phyloP scores from a whole-genome alignment of 1,284 basidiomycete genomes.

The Cutaneotrichosporon sp. region DNA sequence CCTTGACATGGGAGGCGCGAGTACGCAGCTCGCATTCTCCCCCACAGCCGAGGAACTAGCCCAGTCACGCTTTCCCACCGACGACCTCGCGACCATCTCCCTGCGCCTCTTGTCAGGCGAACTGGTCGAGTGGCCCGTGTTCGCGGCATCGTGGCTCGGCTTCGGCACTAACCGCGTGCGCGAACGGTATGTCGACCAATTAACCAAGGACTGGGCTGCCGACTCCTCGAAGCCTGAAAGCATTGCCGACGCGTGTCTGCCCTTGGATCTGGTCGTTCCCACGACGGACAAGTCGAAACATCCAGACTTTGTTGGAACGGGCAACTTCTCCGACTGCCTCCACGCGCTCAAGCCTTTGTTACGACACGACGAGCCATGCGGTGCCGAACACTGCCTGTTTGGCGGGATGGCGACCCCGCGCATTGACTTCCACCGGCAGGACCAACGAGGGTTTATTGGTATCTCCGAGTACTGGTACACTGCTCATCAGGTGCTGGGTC shows the following conservation, averaged over 20 bases:
- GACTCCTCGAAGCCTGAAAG: not conserved
- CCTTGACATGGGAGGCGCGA: conserved; percentile 98
- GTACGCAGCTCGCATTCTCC: conserved; percentile 94
- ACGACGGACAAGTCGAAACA: conserved; percentile 54
- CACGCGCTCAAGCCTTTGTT: conserved; percentile 68
- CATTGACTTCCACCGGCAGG: conserved; percentile 80
- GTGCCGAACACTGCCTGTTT: conserved; percentile 85
- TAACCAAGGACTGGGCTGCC: conserved; percentile 49
- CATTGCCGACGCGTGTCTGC: conserved; percentile 79
- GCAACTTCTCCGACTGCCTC: conserved; percentile 83
- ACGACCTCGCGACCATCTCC: conserved; percentile 72
- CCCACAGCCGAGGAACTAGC: conserved; percentile 56
- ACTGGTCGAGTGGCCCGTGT: conserved; percentile 85
- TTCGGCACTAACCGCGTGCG: conserved; percentile 96
- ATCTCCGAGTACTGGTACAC: conserved; percentile 99
- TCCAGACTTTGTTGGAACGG: conserved; percentile 75
- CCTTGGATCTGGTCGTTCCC: conserved; percentile 58
- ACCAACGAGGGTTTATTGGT: conserved; percentile 76
- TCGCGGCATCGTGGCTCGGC: conserved; percentile 97
- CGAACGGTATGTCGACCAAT: conserved; percentile 76
- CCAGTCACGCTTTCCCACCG: conserved; percentile 49
- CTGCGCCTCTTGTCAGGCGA: conserved; percentile 77
- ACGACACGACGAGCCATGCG: conserved; percentile 79
- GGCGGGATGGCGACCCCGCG: conserved; percentile 82
- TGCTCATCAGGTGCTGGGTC: conserved; percentile 76